Evolutionary conservation across 352 stramenopile genomes (phyloP), one percentile per base, ranked within the genome.

Genomic region (Stramenopiles sp.): DNA sequence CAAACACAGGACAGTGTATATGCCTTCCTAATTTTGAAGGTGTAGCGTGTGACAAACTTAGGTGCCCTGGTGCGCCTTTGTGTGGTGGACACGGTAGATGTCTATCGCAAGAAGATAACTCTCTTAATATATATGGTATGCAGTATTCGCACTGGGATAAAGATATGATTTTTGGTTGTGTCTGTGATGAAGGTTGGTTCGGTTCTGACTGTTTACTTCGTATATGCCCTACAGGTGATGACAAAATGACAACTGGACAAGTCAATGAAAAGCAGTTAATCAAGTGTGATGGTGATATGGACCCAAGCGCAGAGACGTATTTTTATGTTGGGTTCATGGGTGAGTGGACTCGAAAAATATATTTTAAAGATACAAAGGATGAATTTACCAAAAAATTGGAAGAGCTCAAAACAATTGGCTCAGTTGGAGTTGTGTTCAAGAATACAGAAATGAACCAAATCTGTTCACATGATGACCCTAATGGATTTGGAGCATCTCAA

Each of bases 121-220:
- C 54, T 38, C 51, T 1, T 44, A 55, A 23, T 49, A 56, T 23
- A 40, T 46, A 2, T 29, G 23, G 20, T 2, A 38, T 41, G 1
- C 53, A 48, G 23, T 5, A n/a, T 4, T 4, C 3, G n/a, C 65
- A 72, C 18, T 91, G 72, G 69, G 78, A 93, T 48, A 59, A 55
- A n/a, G 48, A 60, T 26, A 89, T 87, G 57, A 62, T 84, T 41
- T 73, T 85, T 47, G 77, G 74, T 34, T 91, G 78, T 59, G 68
- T 64, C 50, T 93, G 76, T 45, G 78, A 92, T 49, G 49, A 71
- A 23, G 78, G 77, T 28, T 90, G 70, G 51, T 64, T 71, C 48
- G 78, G 78, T 1, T 68, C 78, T 0, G 78, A 93, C 56, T 91
- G 78, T 52, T 87, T 64, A 36, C 56, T 87, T 26, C 76, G 10